Evolutionary conservation across 495 filamentous ascomycete species (phyloP), one percentile per base, ranked within the genome.

Genomic region (Talaromyces proteolyticus): DNA sequence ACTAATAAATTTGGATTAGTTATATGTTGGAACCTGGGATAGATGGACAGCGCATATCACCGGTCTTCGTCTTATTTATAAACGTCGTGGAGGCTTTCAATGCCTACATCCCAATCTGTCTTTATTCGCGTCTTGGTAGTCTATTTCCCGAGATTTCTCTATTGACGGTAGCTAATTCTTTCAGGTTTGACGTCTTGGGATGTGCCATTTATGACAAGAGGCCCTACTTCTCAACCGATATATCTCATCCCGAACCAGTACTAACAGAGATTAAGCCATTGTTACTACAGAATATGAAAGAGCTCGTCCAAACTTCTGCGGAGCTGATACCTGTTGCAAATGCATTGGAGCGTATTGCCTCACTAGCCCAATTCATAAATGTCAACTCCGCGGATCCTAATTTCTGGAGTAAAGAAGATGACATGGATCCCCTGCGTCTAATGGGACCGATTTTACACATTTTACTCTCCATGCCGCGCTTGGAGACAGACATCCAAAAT

Each of bases 31-130:
- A 1, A 52, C 44, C 1, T 44, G 47, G 41, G 47, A 52, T 44
- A 57, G 57, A 26, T 59, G 54, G 52, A 42, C 25, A 4, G 52
- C 53, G 18, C 57, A 62, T 34, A 51, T 59, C 8, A 38, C 26
- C 6, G 59, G 59, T 20, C 42, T 62, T 20, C 47, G 44, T 7
- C 54, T 34, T 1, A 56, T 62, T 4, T 40, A 55, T 20, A 37
- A 44, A n/a, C 43, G 57, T 6, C 44, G 59, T 44, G 57, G 57
- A n/a, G 59, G 59, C 22, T 52, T 55, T 39, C 36, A 54, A 6
- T 38, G 49, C n/a, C 47, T 62, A 4, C 14, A 25, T 36, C 10
- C 20, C 19, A 49, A 49, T 17, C 29, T 49, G 11, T 10, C 47
- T 23, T 20, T 49, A 3, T 49, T 34, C 29, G 47, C 22, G 17